Evolutionary conservation across 805 yeast genomes (phyloP).

Genomic region (Wickerhamiella kazuoi): DNA sequence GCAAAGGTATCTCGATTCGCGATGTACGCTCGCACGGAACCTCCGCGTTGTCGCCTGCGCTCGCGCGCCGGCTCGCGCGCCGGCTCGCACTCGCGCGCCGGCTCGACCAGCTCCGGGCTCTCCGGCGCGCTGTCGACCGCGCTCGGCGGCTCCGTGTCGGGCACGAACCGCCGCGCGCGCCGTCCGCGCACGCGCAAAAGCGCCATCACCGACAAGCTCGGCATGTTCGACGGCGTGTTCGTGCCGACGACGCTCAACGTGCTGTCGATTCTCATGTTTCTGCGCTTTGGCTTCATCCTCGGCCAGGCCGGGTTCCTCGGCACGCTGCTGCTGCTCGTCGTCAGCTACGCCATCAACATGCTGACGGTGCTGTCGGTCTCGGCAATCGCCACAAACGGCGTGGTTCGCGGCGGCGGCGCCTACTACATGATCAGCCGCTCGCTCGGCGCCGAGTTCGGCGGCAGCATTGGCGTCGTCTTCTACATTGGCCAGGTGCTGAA

Average conservation of each 20-base stretch:
- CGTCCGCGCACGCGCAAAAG: neutral
- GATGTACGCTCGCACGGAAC: neutral
- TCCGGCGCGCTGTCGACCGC: slow-evolving; percentile 6
- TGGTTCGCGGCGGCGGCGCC: slow-evolving; percentile 96
- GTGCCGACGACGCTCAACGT: slow-evolving; percentile 88
- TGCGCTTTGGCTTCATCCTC: slow-evolving; percentile 84
- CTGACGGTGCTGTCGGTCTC: slow-evolving; percentile 79
- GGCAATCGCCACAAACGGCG: slow-evolving; percentile 94
- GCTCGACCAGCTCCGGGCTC: slow-evolving; percentile 1
- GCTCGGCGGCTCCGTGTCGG: neutral
- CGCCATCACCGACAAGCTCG: slow-evolving; percentile 34
- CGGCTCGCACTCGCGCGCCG: slow-evolving; percentile 1
- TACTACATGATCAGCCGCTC: slow-evolving; percentile 93
- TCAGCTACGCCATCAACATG: slow-evolving; percentile 66
- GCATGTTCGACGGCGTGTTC: slow-evolving; percentile 78
- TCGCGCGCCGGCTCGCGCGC: neutral
- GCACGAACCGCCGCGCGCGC: neutral
- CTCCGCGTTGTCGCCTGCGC: too few species aligned
- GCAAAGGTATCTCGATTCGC: neutral
- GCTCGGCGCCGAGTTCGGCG: slow-evolving; percentile 96
- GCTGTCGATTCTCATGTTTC: slow-evolving; percentile 80
- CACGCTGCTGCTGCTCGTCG: slow-evolving; percentile 41
- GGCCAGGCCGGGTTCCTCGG: slow-evolving; percentile 91
- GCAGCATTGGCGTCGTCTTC: slow-evolving; percentile 88
- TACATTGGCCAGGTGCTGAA: slow-evolving; percentile 88